Conservation (phyloP, 2,329 filamentous ascomycete species). For the Kalaharituber pfeilii region DNA sequence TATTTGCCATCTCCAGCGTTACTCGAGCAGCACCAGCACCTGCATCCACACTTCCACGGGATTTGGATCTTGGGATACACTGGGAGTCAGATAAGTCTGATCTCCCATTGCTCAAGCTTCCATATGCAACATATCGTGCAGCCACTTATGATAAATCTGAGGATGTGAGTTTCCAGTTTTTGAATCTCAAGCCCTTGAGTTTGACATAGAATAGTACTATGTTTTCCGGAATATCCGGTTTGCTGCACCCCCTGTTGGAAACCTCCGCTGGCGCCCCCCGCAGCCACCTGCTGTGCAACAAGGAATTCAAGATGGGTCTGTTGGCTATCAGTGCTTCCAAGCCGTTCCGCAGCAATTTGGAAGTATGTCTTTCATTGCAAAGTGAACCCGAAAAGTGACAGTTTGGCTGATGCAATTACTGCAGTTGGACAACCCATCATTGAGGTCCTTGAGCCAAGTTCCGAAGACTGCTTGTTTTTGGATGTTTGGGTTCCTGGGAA, state of each 20-base stretch:
- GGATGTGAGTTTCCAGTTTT: slow-evolving; percentile 19
- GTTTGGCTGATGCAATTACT: background rate
- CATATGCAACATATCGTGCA: slow-evolving; percentile 26
- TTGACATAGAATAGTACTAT: slow-evolving; percentile 23
- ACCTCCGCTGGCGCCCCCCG: slow-evolving; percentile 30
- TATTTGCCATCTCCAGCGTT: background rate
- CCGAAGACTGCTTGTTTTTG: slow-evolving; percentile 36
- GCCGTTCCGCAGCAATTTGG: slow-evolving; percentile 16
- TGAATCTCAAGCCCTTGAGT: background rate
- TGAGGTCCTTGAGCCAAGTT: slow-evolving; percentile 16
- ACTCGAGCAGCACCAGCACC: background rate
- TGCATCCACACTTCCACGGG: background rate
- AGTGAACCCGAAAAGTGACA: background rate
- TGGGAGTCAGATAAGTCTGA: slow-evolving; percentile 15
- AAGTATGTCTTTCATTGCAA: slow-evolving; percentile 10
- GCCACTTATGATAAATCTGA: slow-evolving; percentile 23
- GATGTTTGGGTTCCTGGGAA: slow-evolving; percentile 34
- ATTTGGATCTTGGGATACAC: slow-evolving; percentile 12
- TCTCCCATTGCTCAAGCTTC: slow-evolving; percentile 25
- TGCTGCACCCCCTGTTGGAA: slow-evolving; percentile 29
- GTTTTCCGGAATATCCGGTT: slow-evolving; percentile 32
- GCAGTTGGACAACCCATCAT: slow-evolving; percentile 19
- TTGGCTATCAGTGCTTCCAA: slow-evolving; percentile 25
- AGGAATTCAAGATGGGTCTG: slow-evolving; percentile 24
- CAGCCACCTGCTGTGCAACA: slow-evolving; percentile 25